Base-by-base conservation (phyloP, 805 yeast species). In the Lachancea waltii region DNA sequence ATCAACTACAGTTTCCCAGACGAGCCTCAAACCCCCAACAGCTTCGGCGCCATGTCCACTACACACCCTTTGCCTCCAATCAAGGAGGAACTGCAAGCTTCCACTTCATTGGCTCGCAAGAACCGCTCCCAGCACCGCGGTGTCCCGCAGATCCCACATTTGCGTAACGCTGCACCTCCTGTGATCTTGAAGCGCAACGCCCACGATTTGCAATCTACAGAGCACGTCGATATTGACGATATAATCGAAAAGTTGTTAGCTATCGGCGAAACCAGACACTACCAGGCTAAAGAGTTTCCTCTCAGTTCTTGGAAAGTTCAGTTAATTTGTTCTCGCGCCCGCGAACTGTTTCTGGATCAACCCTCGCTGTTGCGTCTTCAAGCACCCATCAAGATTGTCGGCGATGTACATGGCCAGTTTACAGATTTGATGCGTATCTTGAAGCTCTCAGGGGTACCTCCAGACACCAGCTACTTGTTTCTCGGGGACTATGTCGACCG, bases 401-500 rank as follows among this genome's bases (percentile, higher is more conserved):
- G 92, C 40, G 98, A 92, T 58, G 92, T 92, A 29, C 98, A 92
- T 60, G 98, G 98, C 31, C 98, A 92, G 63, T 92, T 81, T 58
- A 82, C 84, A 36, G 98, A 92, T 62, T 69, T 92, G 48, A 77
- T 92, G 48, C 74, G 98, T 48, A 75, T 92, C 44, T 81, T 92
- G 62, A 86, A 94, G 44, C 79, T 87, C 64, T 86, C 97, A 65
- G 98, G 98, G 18, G 84, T 86, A 58, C 98, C 98, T 7, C 95
- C 96, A 2, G 78, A 82, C 46, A 77, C 96, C 7, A 92, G 92
- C 62, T 92, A 86, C 64, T 66, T 92, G 48, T 92, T 92, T 52
- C 64, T 92, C 33, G 98, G 98, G 28, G 98, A 92, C 65, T 92
- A 92, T 63, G 97, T 92, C 36, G 98, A 92, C 63, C 74, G 98